phyloP scores from a whole-genome alignment of 257 asterid species.

The Solanum chaucha region DNA sequence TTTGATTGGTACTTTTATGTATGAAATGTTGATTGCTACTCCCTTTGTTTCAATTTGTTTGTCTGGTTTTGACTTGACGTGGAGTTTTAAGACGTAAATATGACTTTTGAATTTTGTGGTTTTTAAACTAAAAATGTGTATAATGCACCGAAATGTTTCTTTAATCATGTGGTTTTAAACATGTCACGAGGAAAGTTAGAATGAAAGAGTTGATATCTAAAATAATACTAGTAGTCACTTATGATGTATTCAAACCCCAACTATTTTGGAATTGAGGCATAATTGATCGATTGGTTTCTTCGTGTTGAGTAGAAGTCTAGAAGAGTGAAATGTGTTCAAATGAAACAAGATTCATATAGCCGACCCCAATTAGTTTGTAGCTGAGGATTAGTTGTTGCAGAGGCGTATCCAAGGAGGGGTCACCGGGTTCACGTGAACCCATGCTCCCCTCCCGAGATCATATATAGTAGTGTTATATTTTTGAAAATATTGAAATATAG shows the following conservation, averaged over 20 bases:
- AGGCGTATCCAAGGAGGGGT: too few relatives aligned
- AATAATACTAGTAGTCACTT: not conserved
- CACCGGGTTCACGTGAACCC: too few relatives aligned
- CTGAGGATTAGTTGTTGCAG: not conserved
- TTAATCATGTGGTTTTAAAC: not conserved
- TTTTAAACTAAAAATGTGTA: too few relatives aligned
- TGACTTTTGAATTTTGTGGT: not conserved
- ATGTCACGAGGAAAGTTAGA: not conserved
- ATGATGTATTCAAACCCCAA: not conserved
- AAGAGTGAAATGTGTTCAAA: not conserved
- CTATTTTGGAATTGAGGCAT: not conserved
- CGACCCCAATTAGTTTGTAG: not conserved
- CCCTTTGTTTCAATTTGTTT: not conserved
- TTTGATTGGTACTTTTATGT: not conserved
- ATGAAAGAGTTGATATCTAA: not conserved
- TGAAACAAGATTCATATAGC: not conserved
- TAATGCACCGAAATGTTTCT: not conserved
- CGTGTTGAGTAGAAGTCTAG: not conserved
- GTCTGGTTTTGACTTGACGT: not conserved
- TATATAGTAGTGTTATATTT: too few relatives aligned
- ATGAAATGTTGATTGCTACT: not conserved
- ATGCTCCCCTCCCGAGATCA: too few relatives aligned
- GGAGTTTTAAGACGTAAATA: not conserved
- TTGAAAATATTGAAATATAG: too few relatives aligned
- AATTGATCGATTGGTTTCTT: not conserved